phyloP scores from a whole-genome alignment of 176 grass and related monocot genomes.

The Hordeum vulgare region MorexV3_pseudomolecules_assembly NC_058519.1:464306801-464307300 shows the following conservation, averaged over 20 bases:
- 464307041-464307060: background rate
- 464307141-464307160: conserved; percentile 71
- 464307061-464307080: background rate
- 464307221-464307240: background rate
- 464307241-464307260: conserved; percentile 35
- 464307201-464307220: background rate
- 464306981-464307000: background rate
- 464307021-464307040: background rate
- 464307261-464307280: conserved; percentile 65
- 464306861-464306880: background rate
- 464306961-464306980: background rate
- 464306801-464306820: background rate
- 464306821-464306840: background rate
- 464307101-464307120: conserved; percentile 47
- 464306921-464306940: background rate
- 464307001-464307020: background rate
- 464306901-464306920: background rate
- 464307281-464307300: conserved; percentile 60
- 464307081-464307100: conserved; percentile 26
- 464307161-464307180: conserved; percentile 3
- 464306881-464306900: background rate
- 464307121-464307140: conserved; percentile 68
- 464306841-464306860: background rate
- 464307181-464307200: background rate
- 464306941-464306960: background rate